A percentile compares a stretch with the other conserved stretches of the same genome.
phyloP scores from a whole-genome alignment of 176 grass and related monocot genomes.

The Avena sativa region DNA sequence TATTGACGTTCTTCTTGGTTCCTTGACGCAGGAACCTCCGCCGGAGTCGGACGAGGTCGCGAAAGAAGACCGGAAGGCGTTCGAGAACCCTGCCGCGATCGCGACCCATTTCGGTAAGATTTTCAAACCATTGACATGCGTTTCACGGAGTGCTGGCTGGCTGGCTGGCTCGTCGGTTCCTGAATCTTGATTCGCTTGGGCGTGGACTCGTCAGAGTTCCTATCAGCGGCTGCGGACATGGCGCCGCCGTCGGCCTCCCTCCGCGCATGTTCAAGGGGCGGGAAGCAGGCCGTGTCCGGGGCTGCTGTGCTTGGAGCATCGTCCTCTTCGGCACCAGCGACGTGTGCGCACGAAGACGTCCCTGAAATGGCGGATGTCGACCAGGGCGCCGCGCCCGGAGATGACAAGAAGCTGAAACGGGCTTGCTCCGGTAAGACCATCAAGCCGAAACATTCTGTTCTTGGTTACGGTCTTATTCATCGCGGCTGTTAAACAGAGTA shows the following conservation, averaged over 20 bases:
- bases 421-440: slow-evolving; percentile 2
- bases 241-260: not conserved
- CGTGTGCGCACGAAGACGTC: too few species aligned
- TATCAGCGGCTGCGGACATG: not conserved
- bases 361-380: too few species aligned
- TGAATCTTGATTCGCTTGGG: not conserved
- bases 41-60: too few species aligned
- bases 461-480: slow-evolving; percentile 1
- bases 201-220: not conserved
- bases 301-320: too few species aligned
- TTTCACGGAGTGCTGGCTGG: not conserved
- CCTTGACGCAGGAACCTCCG: too few species aligned
- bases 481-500: not conserved
- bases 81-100: not conserved
- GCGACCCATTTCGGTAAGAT: slow-evolving; percentile 8
- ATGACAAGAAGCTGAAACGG: not conserved
- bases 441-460: not conserved
- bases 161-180: not conserved
- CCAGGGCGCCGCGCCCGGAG: not conserved
- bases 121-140: too few species aligned
- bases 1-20: too few species aligned
- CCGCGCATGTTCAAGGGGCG: not conserved
- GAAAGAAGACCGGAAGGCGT: not conserved
- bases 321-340: too few species aligned
- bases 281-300: not conserved